Base-by-base conservation (phyloP, 371 early-diverging fungal genomes). In the Capniomyces stellatus region DNA sequence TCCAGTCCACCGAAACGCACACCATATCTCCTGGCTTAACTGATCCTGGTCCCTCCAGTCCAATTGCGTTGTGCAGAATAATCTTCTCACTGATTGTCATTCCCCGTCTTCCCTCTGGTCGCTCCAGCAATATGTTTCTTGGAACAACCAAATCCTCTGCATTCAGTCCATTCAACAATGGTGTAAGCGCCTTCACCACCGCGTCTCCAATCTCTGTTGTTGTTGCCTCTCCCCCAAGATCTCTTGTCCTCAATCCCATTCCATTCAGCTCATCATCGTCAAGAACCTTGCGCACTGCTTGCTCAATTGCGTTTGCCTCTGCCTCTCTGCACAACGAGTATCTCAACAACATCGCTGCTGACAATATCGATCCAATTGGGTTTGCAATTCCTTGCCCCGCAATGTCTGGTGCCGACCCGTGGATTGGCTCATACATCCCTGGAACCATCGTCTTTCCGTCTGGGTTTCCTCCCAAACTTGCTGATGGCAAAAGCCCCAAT, bases 401-500 rank as follows among this genome's bases (percentile, higher is more conserved):
- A 72, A 96, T 92, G 67, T 96, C 97, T 39, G 97, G 97, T 1
- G 97, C 95, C 27, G 89, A 89, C 30, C 97, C 97, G 70, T 96
- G 97, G 60, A 94, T 94, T 28, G 97, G 97, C 70, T 96, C 97
- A 62, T 93, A 96, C 51, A 96, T 62, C 57, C 96, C 94, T 51
- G 85, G 69, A 63, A 81, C 76, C 57, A 73, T 70, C 65, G 74
- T 71, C 59, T 74, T 75, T 53, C 79, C 77, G 57, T 79, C 75
- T 23, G 88, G 87, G 43, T 88, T 77, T 25, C 89, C 87, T 59
- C 69, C 83, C 64, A 96, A 73, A 47, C 83, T 82, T 4, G 97
- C 97, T 29, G 83, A 83, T 18, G 97, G 97, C 62, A 96, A 66
- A 52, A 94, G 75, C 44, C 97, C 97, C 46, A 96, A 77, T 43